Percentiles rank a stretch among this genome's conserved stretches.
Conservation (phyloP, 768 basidiomycete species). For the Serendipita sp. region DNA sequence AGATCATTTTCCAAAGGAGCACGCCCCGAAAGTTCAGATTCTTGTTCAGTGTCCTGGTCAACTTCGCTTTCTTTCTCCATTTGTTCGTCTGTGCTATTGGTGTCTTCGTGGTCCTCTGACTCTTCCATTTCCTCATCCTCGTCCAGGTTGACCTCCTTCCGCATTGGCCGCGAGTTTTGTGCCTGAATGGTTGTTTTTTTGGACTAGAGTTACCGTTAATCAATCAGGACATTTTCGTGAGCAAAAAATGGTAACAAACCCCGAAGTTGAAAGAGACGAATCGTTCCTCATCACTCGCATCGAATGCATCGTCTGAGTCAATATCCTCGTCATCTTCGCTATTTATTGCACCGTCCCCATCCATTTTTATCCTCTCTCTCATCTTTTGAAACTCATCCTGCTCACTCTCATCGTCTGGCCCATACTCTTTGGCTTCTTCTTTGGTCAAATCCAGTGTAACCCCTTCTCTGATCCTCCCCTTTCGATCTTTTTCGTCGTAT, state of each 20-base stretch:
- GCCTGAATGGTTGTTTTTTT: neutral
- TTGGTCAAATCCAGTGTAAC: conserved; percentile 37
- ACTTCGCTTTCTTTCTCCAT: conserved; percentile 27
- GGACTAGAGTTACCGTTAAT: neutral
- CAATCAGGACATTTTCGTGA: neutral
- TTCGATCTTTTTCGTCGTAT: conserved; percentile 30
- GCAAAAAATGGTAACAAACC: conserved; percentile 18
- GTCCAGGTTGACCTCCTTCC: conserved; percentile 44
- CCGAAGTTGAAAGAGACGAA: conserved; percentile 43
- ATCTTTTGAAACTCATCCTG: conserved; percentile 21
- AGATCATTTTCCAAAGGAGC: conserved; percentile 7
- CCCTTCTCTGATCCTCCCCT: conserved; percentile 31
- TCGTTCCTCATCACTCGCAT: conserved; percentile 64
- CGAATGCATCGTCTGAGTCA: conserved; percentile 70
- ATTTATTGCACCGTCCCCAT: conserved; percentile 18
- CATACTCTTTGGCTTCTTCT: conserved; percentile 28
- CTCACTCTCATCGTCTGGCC: conserved; percentile 25
- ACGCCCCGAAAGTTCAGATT: conserved; percentile 12
- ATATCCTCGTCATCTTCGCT: conserved; percentile 73
- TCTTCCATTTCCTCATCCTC: conserved; percentile 32
- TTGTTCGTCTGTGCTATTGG: conserved; percentile 28
- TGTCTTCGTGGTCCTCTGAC: conserved; percentile 26
- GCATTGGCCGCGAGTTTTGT: neutral
- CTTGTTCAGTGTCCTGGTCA: conserved; percentile 22
- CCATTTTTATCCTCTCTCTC: conserved; percentile 22